Base-by-base conservation (phyloP, 805 yeast species). In the Sugiyamaella marilandica region DNA sequence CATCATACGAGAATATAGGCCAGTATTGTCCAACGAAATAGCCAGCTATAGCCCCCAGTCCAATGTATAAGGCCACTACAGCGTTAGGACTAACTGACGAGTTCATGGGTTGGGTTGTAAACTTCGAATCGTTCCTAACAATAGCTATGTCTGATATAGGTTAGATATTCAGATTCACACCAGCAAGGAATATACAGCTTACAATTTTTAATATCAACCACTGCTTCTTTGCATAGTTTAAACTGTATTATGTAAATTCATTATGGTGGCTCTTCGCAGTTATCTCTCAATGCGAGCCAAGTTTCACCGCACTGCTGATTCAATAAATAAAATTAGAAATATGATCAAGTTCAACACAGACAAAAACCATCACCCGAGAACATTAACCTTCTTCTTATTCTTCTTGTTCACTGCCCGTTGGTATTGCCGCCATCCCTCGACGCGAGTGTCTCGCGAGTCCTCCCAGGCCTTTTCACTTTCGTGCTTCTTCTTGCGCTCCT, bases 361-460 rank as follows among this genome's bases (percentile, higher is more conserved):
- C 5, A 32, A 10, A 13, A 4, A 45, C 14, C 41, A 11, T 45
- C 34, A 19, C 11, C 70, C 81, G 50, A 80, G 62, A 1, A 77
- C 78, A 49, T 67, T 69, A 2, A 59, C 55, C 64, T 68, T 70
- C 66, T 71, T 78, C 60, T 68, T 72, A 63, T 74, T 76, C 65
- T 77, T 79, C 62, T 75, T 76, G 31, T 70, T 75, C 13, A 70
- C 64, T 52, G 74, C 74, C 34, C 70, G 66, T 11, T 71, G 64
- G 62, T 76, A 84, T 8, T 61, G 63, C 50, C 88, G 66, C 90
- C 90, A 84, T 60, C 73, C 80, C 7, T 67, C 64, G 5, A 84
- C 87, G 35, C 90, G 66, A 10, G 63, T 64, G 41, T 81, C 87
- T 46, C 87, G 56, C 11, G 74, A 74, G 49, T 76, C 79, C 58